Conservation (phyloP, 306 rosid genomes). For the Potentilla sterilis region DNA sequence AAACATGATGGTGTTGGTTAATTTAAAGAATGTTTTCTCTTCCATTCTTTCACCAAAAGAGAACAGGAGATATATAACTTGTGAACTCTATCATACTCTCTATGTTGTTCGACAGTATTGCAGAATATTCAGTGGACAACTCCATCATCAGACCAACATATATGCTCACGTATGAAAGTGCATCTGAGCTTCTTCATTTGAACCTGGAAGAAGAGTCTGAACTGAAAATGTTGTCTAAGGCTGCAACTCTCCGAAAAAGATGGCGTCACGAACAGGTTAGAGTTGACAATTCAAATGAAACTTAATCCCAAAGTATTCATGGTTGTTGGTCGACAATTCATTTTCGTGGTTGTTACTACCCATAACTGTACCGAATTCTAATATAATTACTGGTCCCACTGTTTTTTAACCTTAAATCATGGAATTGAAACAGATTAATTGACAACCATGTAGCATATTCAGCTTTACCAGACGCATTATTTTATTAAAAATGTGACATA, state of each 20-base stretch:
- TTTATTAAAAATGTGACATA: not conserved
- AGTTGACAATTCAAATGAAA: slow-evolving; percentile 10
- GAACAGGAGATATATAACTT: not conserved
- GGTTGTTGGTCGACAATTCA: not conserved
- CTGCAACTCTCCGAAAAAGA: slow-evolving; percentile 71
- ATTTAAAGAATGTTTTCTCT: not conserved
- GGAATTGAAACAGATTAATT: not conserved
- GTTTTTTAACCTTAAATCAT: not conserved
- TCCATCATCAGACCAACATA: slow-evolving; percentile 88
- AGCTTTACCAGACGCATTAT: not conserved
- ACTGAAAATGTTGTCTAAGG: slow-evolving; percentile 80
- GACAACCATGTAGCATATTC: not conserved
- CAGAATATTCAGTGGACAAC: slow-evolving; percentile 85
- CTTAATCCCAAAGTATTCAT: not conserved
- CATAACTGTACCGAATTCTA: slow-evolving; percentile 8
- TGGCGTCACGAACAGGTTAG: slow-evolving; percentile 88
- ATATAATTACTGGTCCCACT: not conserved
- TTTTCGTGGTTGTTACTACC: not conserved
- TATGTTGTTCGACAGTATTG: slow-evolving; percentile 57
- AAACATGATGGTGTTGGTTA: slow-evolving; percentile 4
- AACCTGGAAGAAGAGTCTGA: slow-evolving; percentile 86
- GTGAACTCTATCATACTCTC: slow-evolving; percentile 11
- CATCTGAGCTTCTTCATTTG: slow-evolving; percentile 88
- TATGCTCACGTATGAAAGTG: slow-evolving; percentile 95
- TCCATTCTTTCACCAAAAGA: not conserved